Conservation (phyloP, 352 stramenopile species). For the Phytophthora meadii region DNA sequence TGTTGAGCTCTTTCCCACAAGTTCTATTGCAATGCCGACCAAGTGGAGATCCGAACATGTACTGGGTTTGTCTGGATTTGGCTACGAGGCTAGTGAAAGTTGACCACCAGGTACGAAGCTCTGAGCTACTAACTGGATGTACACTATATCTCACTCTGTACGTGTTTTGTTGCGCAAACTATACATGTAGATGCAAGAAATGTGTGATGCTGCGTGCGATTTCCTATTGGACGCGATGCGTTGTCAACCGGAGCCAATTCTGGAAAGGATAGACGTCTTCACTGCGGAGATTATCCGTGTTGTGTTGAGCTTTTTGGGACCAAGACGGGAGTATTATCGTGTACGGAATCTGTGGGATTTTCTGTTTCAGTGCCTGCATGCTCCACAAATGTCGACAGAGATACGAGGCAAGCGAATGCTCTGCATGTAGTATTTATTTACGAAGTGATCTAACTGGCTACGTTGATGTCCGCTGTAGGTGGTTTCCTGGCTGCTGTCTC, state of each 20-base stretch:
- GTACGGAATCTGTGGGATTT: slow-evolving; percentile 72
- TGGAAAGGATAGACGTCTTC: slow-evolving; percentile 46
- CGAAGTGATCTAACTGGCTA: slow-evolving; percentile 7
- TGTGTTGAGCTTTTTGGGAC: slow-evolving; percentile 57
- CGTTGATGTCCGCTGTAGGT: slow-evolving; percentile 22
- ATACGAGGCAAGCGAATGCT: slow-evolving; percentile 42
- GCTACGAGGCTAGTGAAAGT: slow-evolving; percentile 55
- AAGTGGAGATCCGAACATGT: slow-evolving; percentile 38
- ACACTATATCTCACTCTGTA: neutral
- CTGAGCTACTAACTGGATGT: neutral
- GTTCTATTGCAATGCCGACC: slow-evolving; percentile 33
- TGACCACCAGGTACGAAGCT: slow-evolving; percentile 58
- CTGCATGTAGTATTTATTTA: neutral
- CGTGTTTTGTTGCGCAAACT: slow-evolving; percentile 3
- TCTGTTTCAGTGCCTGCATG: slow-evolving; percentile 76
- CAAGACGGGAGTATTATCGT: slow-evolving; percentile 55
- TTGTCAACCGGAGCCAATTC: slow-evolving; percentile 33
- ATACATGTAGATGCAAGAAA: slow-evolving; percentile 52
- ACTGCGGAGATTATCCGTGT: slow-evolving; percentile 48
- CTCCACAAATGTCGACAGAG: slow-evolving; percentile 50
- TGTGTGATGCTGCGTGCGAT: slow-evolving; percentile 70
- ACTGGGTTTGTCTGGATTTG: slow-evolving; percentile 54
- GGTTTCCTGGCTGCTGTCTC: slow-evolving; percentile 56
- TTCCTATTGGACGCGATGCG: slow-evolving; percentile 63
- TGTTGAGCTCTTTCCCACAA: slow-evolving; percentile 55